Evolutionary conservation across 2,329 filamentous ascomycete genomes (phyloP), one percentile per base, ranked within the genome.

Genomic region (Colletotrichum neosansevieriae): DNA sequence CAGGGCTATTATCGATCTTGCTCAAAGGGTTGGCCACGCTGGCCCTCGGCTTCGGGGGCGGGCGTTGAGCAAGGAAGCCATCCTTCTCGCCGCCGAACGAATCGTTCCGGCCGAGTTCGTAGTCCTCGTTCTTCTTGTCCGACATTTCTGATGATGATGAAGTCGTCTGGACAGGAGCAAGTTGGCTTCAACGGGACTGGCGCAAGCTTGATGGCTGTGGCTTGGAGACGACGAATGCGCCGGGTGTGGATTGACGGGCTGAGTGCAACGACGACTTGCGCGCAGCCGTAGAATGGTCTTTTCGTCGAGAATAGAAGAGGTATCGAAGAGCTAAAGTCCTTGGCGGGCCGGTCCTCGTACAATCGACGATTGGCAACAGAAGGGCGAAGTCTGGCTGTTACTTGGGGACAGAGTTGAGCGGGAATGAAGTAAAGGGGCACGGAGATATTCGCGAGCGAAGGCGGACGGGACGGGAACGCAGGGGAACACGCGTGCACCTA

Each of bases 121-220:
- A 93, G 78, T 96, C 92, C 78, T 92, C 91, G 80, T 93, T 96
- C 86, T 96, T 97, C 79, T 94, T 94, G 85, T 96, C 92, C 76
- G 91, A 86, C 94, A 97, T 97, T 42, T 45, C 57, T 97, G 40
- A 50, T 57, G 32, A 21, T 42, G 19, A 34, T 44, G 4, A 42
- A 58, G 61, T 32, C 62, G 36, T 36, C n/a, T 61, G 6, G 32
- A 36, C 12, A 19, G 81, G 80, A 72, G 54, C 53, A 53, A 36
- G 29, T 53, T 42, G 53, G 29, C 60, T 65, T 58, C 40, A 42
- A 19, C 34, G 32, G 32, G 32, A 24, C 17, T 21, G 38, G 38
- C 53, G 40, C 47, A 15, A 40, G 40, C 45, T 49, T 47, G 13
- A 12, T 15, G 29, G 15, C 49, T 53, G 24, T n/a, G 17, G 29